Evolutionary conservation across 2,329 filamentous ascomycete species (phyloP).

Genomic region (Scedosporium dehoogii): DNA sequence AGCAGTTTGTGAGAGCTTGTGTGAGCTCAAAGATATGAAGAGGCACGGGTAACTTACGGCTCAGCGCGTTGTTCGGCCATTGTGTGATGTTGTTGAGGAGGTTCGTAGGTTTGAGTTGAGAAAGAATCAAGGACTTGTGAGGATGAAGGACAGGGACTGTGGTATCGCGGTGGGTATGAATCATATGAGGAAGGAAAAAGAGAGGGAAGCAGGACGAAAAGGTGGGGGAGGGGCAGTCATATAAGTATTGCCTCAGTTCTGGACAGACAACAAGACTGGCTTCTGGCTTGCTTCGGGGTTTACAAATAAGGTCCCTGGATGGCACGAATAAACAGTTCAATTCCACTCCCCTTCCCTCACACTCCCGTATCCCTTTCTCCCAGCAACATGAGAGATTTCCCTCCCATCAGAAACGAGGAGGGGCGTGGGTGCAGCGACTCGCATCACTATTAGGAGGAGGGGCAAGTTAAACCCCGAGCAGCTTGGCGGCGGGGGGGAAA

Average conservation of each 20-base stretch:
- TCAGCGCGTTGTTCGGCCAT: slow-evolving; percentile 6
- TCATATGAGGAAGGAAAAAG: not conserved
- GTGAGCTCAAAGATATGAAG: not conserved
- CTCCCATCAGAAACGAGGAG: not conserved
- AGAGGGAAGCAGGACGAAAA: not conserved
- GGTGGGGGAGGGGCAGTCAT: slow-evolving; percentile 4
- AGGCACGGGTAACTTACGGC: slow-evolving; percentile 1
- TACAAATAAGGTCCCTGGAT: slow-evolving; percentile 1
- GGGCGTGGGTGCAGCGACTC: not conserved
- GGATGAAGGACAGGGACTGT: not conserved
- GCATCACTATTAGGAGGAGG: not conserved
- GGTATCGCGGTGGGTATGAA: not conserved
- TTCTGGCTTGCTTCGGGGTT: not conserved
- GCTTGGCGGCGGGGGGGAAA: not conserved
- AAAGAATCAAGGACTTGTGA: slow-evolving; percentile 1
- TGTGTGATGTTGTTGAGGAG: not conserved
- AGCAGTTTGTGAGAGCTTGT: not conserved
- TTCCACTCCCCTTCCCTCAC: not conserved
- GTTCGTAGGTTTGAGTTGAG: not conserved
- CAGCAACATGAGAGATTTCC: not conserved
- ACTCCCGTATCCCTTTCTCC: not conserved
- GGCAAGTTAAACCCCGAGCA: not conserved
- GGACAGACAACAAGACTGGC: not conserved
- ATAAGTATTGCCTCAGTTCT: not conserved
- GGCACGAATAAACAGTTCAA: not conserved